These are phyloP conservation scores for Pseudocercospora pini-densiflorae DNA, from an alignment of 2,329 filamentous ascomycete species.

Conservation along the genomic window DNA sequence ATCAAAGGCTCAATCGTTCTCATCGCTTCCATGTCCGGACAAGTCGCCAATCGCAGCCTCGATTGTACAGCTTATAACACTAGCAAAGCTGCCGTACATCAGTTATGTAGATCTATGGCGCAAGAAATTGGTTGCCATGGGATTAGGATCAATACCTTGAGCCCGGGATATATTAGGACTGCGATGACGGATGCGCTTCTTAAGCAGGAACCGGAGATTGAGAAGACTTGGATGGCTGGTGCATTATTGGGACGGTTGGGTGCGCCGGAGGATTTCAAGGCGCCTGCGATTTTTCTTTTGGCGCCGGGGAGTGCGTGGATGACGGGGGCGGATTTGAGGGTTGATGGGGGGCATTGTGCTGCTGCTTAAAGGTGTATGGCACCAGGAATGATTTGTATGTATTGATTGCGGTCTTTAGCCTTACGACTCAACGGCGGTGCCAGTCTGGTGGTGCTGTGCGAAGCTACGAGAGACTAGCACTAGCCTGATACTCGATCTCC, in stretches of 20 bases:
- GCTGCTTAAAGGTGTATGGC: not conserved
- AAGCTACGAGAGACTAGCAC: too few relatives aligned
- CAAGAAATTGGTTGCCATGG: constrained; percentile 55
- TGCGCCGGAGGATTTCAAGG: constrained; percentile 62
- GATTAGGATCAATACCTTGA: constrained; percentile 41
- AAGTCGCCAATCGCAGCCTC: constrained; percentile 50
- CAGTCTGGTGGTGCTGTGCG: not conserved
- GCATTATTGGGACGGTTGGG: constrained; percentile 60
- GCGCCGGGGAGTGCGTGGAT: constrained; percentile 72
- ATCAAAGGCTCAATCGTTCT: constrained; percentile 44
- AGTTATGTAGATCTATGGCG: constrained; percentile 57
- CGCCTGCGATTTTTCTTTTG: constrained; percentile 70
- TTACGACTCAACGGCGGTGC: not conserved
- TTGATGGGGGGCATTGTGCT: constrained; percentile 68
- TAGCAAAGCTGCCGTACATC: constrained; percentile 60
- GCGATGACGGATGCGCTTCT: constrained; percentile 43
- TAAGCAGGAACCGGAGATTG: constrained; percentile 53
- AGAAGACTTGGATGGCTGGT: constrained; percentile 59
- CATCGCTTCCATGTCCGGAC: constrained; percentile 45
- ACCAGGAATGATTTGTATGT: not conserved
- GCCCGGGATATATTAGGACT: constrained; percentile 43
- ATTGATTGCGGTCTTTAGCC: not conserved
- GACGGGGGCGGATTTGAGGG: constrained; percentile 70
- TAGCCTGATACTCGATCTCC: too few relatives aligned
- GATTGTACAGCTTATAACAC: constrained; percentile 57